phyloP scores from a whole-genome alignment of 2,329 filamentous ascomycete genomes.

The Ophiostoma himal-ulmi region DNA sequence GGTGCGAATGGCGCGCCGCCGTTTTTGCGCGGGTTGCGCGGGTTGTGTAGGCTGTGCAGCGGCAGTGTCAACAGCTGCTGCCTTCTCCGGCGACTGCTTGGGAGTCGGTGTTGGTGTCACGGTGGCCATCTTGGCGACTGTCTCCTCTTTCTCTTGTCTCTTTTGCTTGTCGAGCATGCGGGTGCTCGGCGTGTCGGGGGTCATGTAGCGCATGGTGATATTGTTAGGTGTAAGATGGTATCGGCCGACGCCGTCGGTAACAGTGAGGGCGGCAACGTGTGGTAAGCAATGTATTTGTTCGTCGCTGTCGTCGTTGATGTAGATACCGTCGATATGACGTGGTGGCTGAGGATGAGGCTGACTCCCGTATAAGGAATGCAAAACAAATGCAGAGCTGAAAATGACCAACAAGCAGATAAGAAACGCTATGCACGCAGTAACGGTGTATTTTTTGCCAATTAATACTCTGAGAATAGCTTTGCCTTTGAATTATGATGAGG shows the following conservation, averaged over 20 bases:
- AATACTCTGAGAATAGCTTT: too few relatives aligned
- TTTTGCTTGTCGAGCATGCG: conserved; percentile 13
- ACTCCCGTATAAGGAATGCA: neutral
- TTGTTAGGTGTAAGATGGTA: neutral
- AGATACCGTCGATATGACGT: neutral
- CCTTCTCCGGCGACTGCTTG: neutral
- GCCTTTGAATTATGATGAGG: neutral
- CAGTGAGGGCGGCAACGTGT: neutral
- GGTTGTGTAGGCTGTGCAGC: neutral
- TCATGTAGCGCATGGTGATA: conserved; percentile 22
- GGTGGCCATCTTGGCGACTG: neutral
- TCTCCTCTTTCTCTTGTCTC: neutral
- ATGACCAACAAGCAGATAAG: neutral
- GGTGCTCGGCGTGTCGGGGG: conserved; percentile 24
- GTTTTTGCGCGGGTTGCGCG: neutral
- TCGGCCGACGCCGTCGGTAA: neutral
- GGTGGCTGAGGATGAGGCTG: neutral
- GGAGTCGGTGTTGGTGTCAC: conserved; percentile 16
- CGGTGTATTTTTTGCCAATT: neutral
- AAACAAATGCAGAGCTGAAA: neutral
- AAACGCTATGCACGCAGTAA: neutral
- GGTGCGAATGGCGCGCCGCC: conserved; percentile 23
- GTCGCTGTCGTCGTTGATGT: neutral
- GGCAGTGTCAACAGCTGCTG: neutral
- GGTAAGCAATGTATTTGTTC: neutral